These are phyloP conservation scores for Candida incommunis DNA, from an alignment of 805 yeast species.

Conservation along the genomic window DNA sequence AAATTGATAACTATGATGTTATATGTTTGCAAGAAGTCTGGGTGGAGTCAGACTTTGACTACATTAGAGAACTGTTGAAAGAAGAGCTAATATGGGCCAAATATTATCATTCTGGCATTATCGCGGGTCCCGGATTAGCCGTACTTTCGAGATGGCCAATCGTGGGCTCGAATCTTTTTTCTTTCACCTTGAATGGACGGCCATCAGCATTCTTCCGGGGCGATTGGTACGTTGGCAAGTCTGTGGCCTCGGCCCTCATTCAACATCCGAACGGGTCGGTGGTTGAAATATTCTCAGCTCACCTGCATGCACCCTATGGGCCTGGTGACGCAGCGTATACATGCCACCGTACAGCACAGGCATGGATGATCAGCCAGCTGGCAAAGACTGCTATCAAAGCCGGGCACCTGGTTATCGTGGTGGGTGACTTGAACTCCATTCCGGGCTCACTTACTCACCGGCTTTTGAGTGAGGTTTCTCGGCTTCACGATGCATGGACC, in stretches of 20 bases:
- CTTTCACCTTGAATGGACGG: conserved; percentile 87
- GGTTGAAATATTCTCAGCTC: conserved; percentile 75
- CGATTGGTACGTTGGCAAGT: conserved; percentile 94
- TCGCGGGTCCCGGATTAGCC: conserved; percentile 89
- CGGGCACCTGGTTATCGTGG: conserved; percentile 77
- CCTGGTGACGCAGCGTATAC: conserved; percentile 80
- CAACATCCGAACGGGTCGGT: conserved; percentile 33
- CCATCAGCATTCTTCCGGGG: conserved; percentile 91
- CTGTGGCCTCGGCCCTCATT: conserved; percentile 62
- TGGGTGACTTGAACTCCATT: conserved; percentile 83
- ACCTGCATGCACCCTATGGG: conserved; percentile 95
- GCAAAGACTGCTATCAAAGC: conserved; percentile 47
- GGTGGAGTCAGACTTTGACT: conserved; percentile 74
- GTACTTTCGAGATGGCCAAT: conserved; percentile 76
- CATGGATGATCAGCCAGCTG: conserved; percentile 80
- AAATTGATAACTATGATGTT: conserved; percentile 48
- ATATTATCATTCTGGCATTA: conserved; percentile 65
- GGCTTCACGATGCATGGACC: conserved; percentile 74
- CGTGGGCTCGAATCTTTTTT: conserved; percentile 56
- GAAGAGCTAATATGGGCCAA: conserved; percentile 47
- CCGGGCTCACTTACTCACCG: conserved; percentile 78
- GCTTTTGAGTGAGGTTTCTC: conserved; percentile 55
- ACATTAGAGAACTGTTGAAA: conserved; percentile 33
- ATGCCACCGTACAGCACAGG: conserved; percentile 87
- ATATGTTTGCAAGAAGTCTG: conserved; percentile 93